A percentile compares a stretch with the other conserved stretches of the same genome.
phyloP scores from a whole-genome alignment of 2,329 filamentous ascomycete species.

The Geosmithia flava region DNA sequence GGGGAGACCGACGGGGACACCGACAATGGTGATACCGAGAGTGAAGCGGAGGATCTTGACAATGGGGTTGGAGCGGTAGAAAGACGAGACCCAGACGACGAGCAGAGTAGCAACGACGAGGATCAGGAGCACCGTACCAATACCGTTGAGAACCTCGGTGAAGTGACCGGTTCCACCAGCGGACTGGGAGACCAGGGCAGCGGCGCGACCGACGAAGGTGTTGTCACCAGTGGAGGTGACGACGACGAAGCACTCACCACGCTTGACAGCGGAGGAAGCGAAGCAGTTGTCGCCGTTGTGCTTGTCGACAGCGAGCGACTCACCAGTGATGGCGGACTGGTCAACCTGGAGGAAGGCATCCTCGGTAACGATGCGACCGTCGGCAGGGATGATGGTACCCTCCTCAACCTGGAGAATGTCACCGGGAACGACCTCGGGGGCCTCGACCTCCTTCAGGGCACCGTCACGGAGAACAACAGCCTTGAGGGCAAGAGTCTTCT shows the following conservation, averaged over 20 bases:
- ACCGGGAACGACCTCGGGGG: constrained; percentile 74
- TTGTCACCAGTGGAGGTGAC: constrained; percentile 78
- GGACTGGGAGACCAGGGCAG: constrained; percentile 72
- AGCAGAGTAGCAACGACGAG: constrained; percentile 72
- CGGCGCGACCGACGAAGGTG: constrained; percentile 82
- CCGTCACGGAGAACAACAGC: constrained; percentile 76
- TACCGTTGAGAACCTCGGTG: constrained; percentile 80
- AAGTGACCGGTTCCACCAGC: constrained; percentile 70
- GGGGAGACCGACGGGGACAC: constrained; percentile 85
- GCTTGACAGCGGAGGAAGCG: constrained; percentile 80
- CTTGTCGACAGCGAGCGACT: constrained; percentile 87
- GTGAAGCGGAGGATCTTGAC: constrained; percentile 74
- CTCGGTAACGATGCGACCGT: constrained; percentile 75
- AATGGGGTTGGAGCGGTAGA: constrained; percentile 77
- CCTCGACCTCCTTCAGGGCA: constrained; percentile 65
- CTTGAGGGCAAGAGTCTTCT: constrained; percentile 82
- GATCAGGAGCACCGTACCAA: constrained; percentile 67
- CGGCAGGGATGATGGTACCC: constrained; percentile 83
- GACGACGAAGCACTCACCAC: constrained; percentile 74
- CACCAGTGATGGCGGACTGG: constrained; percentile 83
- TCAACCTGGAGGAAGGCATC: constrained; percentile 81
- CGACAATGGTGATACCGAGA: constrained; percentile 79
- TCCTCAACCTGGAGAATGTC: constrained; percentile 86
- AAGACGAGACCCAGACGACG: constrained; percentile 74
- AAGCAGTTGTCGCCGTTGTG: constrained; percentile 71